These are phyloP conservation scores for Fallopia convolvulus DNA, from an alignment of 148 eudicot species.

Conservation along the genomic window DNA sequence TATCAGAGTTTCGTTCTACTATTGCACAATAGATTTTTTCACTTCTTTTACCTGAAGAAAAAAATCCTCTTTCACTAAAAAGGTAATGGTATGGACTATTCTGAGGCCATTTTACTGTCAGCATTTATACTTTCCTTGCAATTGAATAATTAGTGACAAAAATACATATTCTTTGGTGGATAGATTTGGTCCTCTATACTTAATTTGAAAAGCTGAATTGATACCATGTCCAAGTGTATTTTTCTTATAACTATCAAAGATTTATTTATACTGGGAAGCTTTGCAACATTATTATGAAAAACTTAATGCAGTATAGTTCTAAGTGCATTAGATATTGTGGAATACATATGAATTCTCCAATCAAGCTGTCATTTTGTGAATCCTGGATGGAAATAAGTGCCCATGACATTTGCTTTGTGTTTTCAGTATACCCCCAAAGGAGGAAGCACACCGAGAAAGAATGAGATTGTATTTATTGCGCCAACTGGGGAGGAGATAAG, in stretches of 20 bases:
- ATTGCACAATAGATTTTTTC: background rate
- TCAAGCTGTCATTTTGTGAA: background rate
- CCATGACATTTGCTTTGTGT: background rate
- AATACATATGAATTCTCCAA: background rate
- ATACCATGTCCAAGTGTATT: background rate
- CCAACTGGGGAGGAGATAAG: slow-evolving; percentile 91
- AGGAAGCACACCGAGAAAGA: slow-evolving; percentile 70
- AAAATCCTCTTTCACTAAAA: background rate
- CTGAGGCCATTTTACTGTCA: background rate
- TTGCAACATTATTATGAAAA: background rate
- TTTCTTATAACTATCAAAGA: background rate
- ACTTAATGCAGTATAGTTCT: background rate
- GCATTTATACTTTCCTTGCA: too few species aligned
- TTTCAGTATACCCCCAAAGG: slow-evolving; percentile 61
- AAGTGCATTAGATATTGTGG: background rate
- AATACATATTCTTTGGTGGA: background rate
- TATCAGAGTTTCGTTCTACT: background rate
- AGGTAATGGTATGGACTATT: background rate
- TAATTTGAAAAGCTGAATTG: background rate
- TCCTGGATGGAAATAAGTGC: background rate
- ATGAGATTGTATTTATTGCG: slow-evolving; percentile 65
- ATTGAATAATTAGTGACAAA: background rate
- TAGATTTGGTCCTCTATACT: background rate
- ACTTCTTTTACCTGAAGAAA: background rate
- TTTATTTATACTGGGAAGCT: background rate